A percentile compares a stretch with the other conserved stretches of the same genome.
Conservation (phyloP, 192 early-diverging fungal genomes). For the Dimargaris xerosporica region DNA sequence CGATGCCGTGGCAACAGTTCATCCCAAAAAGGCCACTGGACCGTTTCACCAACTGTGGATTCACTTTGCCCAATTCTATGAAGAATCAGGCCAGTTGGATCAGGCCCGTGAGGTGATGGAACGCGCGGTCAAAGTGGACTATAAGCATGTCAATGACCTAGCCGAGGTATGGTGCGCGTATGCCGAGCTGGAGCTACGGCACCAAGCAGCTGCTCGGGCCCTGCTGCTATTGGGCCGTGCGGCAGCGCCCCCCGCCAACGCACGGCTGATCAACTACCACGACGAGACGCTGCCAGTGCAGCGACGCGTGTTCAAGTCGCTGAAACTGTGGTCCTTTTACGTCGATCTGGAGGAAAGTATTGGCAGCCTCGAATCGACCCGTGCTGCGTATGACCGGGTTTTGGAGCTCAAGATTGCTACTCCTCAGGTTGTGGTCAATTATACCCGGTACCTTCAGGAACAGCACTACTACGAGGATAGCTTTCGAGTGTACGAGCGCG, state of each 20-base stretch:
- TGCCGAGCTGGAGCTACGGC: slow-evolving; percentile 69
- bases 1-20: slow-evolving; percentile 47
- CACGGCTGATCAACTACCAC: slow-evolving; percentile 44
- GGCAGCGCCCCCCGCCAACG: slow-evolving; percentile 30
- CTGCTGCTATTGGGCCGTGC: slow-evolving; percentile 72
- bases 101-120: slow-evolving; percentile 68
- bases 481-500: slow-evolving; percentile 90
- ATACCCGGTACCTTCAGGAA: slow-evolving; percentile 78
- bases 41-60: slow-evolving; percentile 69
- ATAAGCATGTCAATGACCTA: slow-evolving; percentile 65
- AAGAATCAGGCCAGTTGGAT: slow-evolving; percentile 38
- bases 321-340: slow-evolving; percentile 83
- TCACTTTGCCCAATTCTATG: slow-evolving; percentile 70
- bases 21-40: slow-evolving; percentile 63
- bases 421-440: slow-evolving; percentile 93
- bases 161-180: slow-evolving; percentile 83
- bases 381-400: slow-evolving; percentile 78
- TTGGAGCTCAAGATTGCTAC: slow-evolving; percentile 88
- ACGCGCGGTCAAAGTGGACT: slow-evolving; percentile 65
- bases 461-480: slow-evolving; percentile 86
- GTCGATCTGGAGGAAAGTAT: slow-evolving; percentile 90
- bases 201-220: slow-evolving; percentile 50
- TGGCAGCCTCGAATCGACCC: slow-evolving; percentile 63
- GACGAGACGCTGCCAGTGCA: slow-evolving; percentile 71
- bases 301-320: slow-evolving; percentile 67